These are phyloP conservation scores for Triticum dicoccoides DNA, from an alignment of 176 grass and related monocot genomes.

Conservation along the genomic window DNA sequence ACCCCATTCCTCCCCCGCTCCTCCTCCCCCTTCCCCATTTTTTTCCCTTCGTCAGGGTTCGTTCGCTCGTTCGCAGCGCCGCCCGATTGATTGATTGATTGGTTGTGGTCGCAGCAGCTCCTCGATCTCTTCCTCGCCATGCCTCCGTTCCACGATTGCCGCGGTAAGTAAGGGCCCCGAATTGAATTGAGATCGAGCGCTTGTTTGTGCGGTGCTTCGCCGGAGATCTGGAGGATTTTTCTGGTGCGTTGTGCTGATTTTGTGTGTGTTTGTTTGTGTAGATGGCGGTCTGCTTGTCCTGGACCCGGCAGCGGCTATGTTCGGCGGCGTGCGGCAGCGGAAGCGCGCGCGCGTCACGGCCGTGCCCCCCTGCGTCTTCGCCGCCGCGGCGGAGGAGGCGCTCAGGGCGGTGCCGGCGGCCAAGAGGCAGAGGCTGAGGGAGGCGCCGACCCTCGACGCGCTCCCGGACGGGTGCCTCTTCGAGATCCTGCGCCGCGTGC, in stretches of 20 bases:
- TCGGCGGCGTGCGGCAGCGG: slow-evolving; percentile 37
- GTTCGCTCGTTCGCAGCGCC: neutral
- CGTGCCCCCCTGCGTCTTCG: slow-evolving; percentile 29
- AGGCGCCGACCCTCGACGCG: slow-evolving; percentile 52
- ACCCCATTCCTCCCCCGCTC: neutral
- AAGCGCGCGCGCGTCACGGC: slow-evolving; percentile 72
- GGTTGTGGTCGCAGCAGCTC: slow-evolving; percentile 2
- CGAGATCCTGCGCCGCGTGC: slow-evolving; percentile 81
- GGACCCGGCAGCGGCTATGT: neutral
- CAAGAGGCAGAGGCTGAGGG: slow-evolving; percentile 48
- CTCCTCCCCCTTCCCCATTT: neutral
- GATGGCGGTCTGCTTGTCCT: slow-evolving; percentile 31
- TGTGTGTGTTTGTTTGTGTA: neutral
- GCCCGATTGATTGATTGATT: neutral
- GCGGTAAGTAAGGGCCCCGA: slow-evolving; percentile 30
- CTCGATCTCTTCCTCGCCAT: slow-evolving; percentile 29
- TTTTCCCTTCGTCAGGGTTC: slow-evolving; percentile 56
- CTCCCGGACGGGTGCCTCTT: slow-evolving; percentile 92
- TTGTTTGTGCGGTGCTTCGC: neutral
- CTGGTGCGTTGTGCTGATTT: neutral
- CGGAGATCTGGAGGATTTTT: neutral
- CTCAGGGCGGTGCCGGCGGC: neutral
- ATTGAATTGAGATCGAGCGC: neutral
- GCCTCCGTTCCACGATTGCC: slow-evolving; percentile 49
- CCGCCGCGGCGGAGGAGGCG: slow-evolving; percentile 12